Conservation (phyloP, 2,329 filamentous ascomycete species). For the Fusarium floridanum region DNA sequence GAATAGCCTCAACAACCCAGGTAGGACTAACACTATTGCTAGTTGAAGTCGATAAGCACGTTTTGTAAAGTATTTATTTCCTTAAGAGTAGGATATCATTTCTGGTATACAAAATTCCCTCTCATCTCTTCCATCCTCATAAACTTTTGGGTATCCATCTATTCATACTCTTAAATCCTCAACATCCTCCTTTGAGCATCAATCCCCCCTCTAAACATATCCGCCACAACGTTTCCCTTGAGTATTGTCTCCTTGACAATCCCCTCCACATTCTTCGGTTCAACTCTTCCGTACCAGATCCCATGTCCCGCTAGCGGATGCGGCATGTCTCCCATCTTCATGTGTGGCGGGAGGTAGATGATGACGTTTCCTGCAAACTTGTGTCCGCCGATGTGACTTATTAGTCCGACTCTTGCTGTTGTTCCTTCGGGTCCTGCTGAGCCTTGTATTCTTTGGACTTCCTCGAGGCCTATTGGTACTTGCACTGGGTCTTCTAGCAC, state of each 20-base stretch:
- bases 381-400: conserved; percentile 87
- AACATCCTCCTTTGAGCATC: conserved; percentile 66
- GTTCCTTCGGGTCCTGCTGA: conserved; percentile 21
- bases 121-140: not conserved
- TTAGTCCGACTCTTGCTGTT: conserved; percentile 74
- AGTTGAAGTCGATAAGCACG: not conserved
- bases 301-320: conserved; percentile 78
- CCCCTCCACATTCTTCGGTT: conserved; percentile 81
- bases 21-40: not conserved
- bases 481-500: conserved; percentile 62
- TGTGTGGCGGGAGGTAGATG: conserved; percentile 76
- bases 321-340: conserved; percentile 55
- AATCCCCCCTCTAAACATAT: conserved; percentile 80
- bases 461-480: conserved; percentile 34
- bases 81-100: not conserved
- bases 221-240: conserved; percentile 74
- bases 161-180: conserved; percentile 52
- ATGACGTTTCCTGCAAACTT: conserved; percentile 90
- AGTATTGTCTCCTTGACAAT: conserved; percentile 79
- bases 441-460: conserved; percentile 38
- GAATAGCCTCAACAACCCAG: conserved; percentile 3
- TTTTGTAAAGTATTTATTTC: not conserved
- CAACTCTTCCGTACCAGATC: conserved; percentile 86
- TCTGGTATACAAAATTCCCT: conserved; percentile 6
- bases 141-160: conserved; percentile 28